Percentiles rank a stretch among this genome's conserved stretches.
Conservation (phyloP, 2,329 filamentous ascomycete genomes). For the Balansia obtecta region DNA sequence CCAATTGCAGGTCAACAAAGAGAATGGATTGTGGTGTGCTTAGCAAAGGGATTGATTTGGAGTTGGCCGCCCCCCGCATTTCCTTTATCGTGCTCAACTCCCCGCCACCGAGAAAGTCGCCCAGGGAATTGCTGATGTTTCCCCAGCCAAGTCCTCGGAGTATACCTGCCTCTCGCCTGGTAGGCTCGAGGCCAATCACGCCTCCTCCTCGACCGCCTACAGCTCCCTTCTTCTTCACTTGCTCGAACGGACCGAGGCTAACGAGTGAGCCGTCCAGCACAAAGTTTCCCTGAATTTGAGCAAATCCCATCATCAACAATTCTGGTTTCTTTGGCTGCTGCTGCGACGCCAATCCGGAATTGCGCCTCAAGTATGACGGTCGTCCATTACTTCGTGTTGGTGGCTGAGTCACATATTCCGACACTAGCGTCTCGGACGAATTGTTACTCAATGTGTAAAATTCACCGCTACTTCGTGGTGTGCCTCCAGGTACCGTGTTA, state of each 20-base stretch:
- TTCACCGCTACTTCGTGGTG: conserved; percentile 82
- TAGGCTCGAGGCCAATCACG: conserved; percentile 66
- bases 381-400: conserved; percentile 20
- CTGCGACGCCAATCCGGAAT: conserved; percentile 30
- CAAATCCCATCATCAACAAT: conserved; percentile 94
- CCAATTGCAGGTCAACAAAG: conserved; percentile 83
- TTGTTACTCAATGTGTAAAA: conserved; percentile 94
- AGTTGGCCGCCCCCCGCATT: conserved; percentile 79
- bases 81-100: conserved; percentile 91
- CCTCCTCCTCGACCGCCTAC: conserved; percentile 78
- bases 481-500: conserved; percentile 59
- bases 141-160: conserved; percentile 81
- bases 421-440: conserved; percentile 83
- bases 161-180: conserved; percentile 65
- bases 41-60: conserved; percentile 79
- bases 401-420: conserved; percentile 62
- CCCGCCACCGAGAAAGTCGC: conserved; percentile 71
- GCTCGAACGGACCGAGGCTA: conserved; percentile 81
- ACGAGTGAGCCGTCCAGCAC: conserved; percentile 83
- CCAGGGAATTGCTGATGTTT: conserved; percentile 74
- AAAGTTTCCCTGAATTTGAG: conserved; percentile 86
- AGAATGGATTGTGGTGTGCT: conserved; percentile 91
- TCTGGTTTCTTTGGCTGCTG: conserved; percentile 48
- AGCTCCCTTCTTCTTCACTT: conserved; percentile 88
- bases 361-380: conserved; percentile 33